Evolutionary conservation across 2,329 filamentous ascomycete genomes (phyloP).

Genomic region (Ophiostoma angusticollis): DNA sequence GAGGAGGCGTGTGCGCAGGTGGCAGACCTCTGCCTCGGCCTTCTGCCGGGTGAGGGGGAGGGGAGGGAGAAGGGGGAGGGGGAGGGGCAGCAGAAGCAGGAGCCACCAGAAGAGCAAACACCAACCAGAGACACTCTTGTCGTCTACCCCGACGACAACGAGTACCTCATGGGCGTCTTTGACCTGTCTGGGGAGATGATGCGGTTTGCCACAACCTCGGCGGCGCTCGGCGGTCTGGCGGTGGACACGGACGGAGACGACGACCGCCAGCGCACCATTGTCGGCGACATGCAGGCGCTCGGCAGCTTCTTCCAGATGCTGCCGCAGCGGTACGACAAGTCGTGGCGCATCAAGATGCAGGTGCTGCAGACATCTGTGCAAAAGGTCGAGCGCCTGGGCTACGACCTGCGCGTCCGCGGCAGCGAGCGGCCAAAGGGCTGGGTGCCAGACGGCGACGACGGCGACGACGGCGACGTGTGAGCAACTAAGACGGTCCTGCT

Average conservation of each 20-base stretch:
- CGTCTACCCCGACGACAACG: conserved; percentile 60
- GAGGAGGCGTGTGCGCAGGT: conserved; percentile 42
- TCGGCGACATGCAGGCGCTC: conserved; percentile 70
- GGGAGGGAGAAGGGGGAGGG: conserved; percentile 17
- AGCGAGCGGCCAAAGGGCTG: conserved; percentile 84
- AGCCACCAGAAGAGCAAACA: conserved; percentile 21
- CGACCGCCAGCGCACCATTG: conserved; percentile 40
- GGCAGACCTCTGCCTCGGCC: conserved; percentile 23
- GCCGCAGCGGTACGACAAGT: conserved; percentile 41
- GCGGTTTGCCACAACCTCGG: conserved; percentile 83
- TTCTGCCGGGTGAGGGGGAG: conserved; percentile 17
- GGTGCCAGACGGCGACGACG: conserved; percentile 57
- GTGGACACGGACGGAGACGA: conserved; percentile 23
- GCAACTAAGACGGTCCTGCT: too few relatives aligned
- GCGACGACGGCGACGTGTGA: too few relatives aligned
- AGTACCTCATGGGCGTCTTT: conserved; percentile 84
- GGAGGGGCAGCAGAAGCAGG: conserved; percentile 4
- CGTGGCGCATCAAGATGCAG: conserved; percentile 65
- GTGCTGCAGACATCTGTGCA: conserved; percentile 80
- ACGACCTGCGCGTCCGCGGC: conserved; percentile 75
- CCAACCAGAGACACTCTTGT: conserved; percentile 11
- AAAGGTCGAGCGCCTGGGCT: conserved; percentile 86
- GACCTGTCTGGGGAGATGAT: conserved; percentile 95
- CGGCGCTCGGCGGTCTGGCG: conserved; percentile 57
- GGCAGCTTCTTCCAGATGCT: conserved; percentile 66